Percentiles rank a stretch among this genome's conserved stretches.
Conservation (phyloP, 495 filamentous ascomycete genomes). For the Pseudoneurospora amorphoporcata region DNA sequence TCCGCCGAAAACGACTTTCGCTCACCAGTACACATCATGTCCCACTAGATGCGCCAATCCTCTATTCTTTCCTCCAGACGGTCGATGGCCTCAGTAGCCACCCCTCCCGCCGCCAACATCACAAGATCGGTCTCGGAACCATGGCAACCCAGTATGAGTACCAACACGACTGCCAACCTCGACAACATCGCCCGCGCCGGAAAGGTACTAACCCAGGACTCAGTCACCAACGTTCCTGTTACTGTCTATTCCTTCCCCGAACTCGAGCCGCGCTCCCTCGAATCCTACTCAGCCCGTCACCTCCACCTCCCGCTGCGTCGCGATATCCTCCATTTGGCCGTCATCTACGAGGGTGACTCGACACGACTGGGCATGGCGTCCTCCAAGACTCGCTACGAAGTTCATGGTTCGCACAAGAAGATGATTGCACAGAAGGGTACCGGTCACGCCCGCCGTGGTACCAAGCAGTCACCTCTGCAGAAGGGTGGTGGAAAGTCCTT, state of each 20-base stretch:
- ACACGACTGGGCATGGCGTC: slow-evolving; percentile 80
- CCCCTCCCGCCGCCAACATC: slow-evolving; percentile 26
- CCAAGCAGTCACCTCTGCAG: slow-evolving; percentile 72
- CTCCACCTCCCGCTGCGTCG: slow-evolving; percentile 76
- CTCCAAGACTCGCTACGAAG: slow-evolving; percentile 74
- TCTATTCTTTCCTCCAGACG: slow-evolving; percentile 30
- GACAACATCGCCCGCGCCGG: slow-evolving; percentile 1
- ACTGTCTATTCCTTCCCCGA: slow-evolving; percentile 86
- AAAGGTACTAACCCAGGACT: slow-evolving; percentile 10
- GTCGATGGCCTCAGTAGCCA: slow-evolving; percentile 70
- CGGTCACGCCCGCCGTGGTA: slow-evolving; percentile 68
- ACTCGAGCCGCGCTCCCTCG: slow-evolving; percentile 73
- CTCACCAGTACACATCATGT: neutral
- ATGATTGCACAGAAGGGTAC: slow-evolving; percentile 75
- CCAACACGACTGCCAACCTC: slow-evolving; percentile 1
- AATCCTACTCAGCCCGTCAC: slow-evolving; percentile 69
- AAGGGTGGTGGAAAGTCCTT: slow-evolving; percentile 76
- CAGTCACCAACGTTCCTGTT: slow-evolving; percentile 53
- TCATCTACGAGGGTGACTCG: slow-evolving; percentile 85
- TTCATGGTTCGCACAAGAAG: slow-evolving; percentile 72
- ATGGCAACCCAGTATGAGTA: slow-evolving; percentile 15
- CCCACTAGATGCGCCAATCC: neutral
- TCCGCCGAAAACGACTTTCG: neutral
- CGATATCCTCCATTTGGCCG: slow-evolving; percentile 87
- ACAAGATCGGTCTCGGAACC: slow-evolving; percentile 29